These are phyloP conservation scores for Suhomyces prunicola DNA, from an alignment of 805 yeast genomes.

Conservation along the genomic window DNA sequence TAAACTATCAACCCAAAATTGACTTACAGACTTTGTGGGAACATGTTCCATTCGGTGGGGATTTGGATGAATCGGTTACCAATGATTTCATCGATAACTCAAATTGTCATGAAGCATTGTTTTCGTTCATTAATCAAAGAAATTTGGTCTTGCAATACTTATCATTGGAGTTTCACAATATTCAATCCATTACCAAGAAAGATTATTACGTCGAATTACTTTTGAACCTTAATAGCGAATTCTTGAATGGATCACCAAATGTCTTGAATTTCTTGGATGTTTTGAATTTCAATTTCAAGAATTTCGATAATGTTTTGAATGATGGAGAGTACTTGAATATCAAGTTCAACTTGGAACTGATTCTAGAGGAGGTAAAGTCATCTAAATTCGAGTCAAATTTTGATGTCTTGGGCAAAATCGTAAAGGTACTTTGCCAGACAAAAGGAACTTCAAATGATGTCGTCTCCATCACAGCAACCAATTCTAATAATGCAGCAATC, in stretches of 20 bases:
- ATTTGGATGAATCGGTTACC: constrained; percentile 23
- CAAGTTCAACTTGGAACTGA: constrained; percentile 27
- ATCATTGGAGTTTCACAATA: constrained; percentile 68
- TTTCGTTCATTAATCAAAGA: constrained; percentile 61
- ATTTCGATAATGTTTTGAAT: constrained; percentile 39
- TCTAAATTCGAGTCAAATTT: constrained; percentile 7
- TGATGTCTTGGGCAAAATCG: constrained; percentile 25
- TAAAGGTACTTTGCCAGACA: constrained; percentile 18
- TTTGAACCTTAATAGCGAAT: constrained; percentile 46
- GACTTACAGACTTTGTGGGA: constrained; percentile 55
- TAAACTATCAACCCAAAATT: constrained; percentile 53
- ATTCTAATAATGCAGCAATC: background rate
- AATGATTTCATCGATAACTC: constrained; percentile 36
- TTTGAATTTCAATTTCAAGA: constrained; percentile 52
- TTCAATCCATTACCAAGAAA: constrained; percentile 50
- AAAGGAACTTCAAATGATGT: background rate
- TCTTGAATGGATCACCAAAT: constrained; percentile 60
- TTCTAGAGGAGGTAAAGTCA: constrained; percentile 38
- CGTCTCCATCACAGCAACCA: too few relatives aligned
- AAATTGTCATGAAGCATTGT: constrained; percentile 48
- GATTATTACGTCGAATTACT: constrained; percentile 51
- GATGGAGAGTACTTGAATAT: constrained; percentile 24
- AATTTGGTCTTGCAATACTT: constrained; percentile 60
- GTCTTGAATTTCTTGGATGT: constrained; percentile 69
- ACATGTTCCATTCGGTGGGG: constrained; percentile 42